Base-by-base conservation (phyloP, 495 filamentous ascomycete species). In the Oleoguttula mirabilis region DNA sequence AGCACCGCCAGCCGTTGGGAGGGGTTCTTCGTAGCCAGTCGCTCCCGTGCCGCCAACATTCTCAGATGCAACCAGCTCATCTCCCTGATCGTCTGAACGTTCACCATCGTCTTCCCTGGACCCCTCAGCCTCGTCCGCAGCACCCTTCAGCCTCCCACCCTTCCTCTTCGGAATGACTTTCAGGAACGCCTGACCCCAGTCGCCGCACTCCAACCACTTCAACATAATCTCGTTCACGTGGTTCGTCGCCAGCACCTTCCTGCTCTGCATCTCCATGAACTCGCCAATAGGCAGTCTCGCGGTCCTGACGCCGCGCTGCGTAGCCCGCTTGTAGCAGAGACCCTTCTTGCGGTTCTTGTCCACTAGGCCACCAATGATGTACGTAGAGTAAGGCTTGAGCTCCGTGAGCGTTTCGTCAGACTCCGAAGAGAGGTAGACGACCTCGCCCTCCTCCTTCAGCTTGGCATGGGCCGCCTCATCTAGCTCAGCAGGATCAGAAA, bases 191-290 rank as follows among this genome's bases (percentile, higher is more conserved):
- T 80, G 64, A 1, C 79, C 85, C 90, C 90, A 99, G 58, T 96
- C 80, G 0, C 81, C 79, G 21, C 71, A 68, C 49, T 94, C 84
- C 40, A 99, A 52, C 84, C 90, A 99, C 45, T 77, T 75, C 21
- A 90, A 56, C 83, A 99, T 94, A 47, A 99, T 96, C 60, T 96
- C 90, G 31, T 82, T 70, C 0, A 99, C 90, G 55, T 99, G 90
- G 55, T 96, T 96, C 10, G 87, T 93, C 4, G 86, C 76, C 32
- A 99, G 62, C 2, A 99, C 80, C 43, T 75, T 72, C 11, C 90
- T 75, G 44, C 78, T 83, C 21, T 75, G 64, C 85, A 99, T 92
- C 39, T 81, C 68, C 68, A 99, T 79, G 51, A 81, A 96, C 14
- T 96, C 76, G 2, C 85, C 82, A 54, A 99, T 95, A 0, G 90